Conservation (phyloP, 306 rosid species). For the Quercus robur region DNA sequence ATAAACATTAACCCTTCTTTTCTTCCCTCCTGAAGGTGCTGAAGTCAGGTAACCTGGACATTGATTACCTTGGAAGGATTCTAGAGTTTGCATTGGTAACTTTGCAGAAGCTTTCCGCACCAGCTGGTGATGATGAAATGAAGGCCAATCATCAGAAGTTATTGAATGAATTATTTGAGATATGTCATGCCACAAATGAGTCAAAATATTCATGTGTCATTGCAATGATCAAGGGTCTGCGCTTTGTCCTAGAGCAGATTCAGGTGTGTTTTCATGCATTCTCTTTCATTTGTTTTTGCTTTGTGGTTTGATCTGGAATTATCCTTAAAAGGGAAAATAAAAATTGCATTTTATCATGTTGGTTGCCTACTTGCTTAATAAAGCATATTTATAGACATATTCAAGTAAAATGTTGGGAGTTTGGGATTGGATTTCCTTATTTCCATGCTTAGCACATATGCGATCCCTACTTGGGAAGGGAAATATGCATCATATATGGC, state of each 20-base stretch:
- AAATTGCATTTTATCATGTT: not conserved
- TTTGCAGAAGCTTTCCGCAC: conserved; percentile 81
- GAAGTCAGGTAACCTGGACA: conserved; percentile 72
- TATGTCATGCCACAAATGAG: conserved; percentile 50
- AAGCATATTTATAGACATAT: not conserved
- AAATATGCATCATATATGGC: not conserved
- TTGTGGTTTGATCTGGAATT: not conserved
- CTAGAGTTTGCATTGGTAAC: conserved; percentile 75
- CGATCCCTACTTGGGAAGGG: not conserved
- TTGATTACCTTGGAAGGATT: conserved; percentile 77
- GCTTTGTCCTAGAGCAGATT: conserved; percentile 84
- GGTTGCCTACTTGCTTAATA: not conserved
- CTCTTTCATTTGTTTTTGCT: conserved; percentile 2
- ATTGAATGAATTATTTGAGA: conserved; percentile 60
- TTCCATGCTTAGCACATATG: no score
- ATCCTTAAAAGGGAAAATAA: not conserved
- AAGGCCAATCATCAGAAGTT: conserved; percentile 50
- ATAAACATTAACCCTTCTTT: conserved; percentile 5
- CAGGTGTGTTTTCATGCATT: conserved; percentile 55
- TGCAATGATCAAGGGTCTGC: conserved; percentile 80
- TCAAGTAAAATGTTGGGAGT: not conserved
- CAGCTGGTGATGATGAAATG: conserved; percentile 67
- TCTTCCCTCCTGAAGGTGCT: conserved; percentile 53
- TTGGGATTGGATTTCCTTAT: not conserved
- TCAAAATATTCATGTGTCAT: conserved; percentile 54